Percentiles rank a stretch among this genome's conserved stretches.
Evolutionary conservation across 805 yeast genomes (phyloP).

Genomic region (Cyberlindnera mycetangii): DNA sequence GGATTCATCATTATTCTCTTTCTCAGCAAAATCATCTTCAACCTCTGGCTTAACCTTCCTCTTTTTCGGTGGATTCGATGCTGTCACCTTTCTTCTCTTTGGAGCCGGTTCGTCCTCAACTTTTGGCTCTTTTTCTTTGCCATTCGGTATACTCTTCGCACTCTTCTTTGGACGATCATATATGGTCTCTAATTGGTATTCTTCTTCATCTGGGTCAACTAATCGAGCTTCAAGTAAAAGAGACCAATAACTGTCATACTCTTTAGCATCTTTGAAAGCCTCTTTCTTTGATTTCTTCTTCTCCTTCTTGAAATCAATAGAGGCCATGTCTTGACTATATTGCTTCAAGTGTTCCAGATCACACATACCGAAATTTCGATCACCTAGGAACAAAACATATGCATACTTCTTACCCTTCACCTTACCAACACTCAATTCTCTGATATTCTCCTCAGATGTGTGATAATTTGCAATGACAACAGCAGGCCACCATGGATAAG

Average conservation of each 20-base stretch:
- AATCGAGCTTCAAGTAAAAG: neutral
- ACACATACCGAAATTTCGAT: constrained; percentile 2
- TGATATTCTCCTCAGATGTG: neutral
- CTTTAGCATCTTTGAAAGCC: constrained; percentile 1
- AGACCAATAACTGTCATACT: constrained; percentile 5
- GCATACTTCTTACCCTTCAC: neutral
- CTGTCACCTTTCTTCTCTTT: no score
- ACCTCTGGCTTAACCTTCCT: no score
- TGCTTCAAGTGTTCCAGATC: neutral
- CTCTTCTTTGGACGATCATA: no score
- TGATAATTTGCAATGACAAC: constrained; percentile 6
- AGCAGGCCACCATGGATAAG: constrained; percentile 11
- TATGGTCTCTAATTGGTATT: neutral
- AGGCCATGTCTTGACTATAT: neutral
- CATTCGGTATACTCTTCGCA: neutral
- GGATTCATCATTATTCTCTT: no score
- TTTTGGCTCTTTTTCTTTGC: neutral
- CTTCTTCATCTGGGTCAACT: neutral
- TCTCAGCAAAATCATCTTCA: no score
- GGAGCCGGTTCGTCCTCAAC: neutral
- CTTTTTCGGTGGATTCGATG: no score
- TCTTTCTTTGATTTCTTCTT: neutral
- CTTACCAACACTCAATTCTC: neutral
- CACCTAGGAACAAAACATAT: constrained; percentile 12
- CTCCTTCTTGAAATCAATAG: neutral